phyloP scores from a whole-genome alignment of 2,329 filamentous ascomycete genomes.

The Zymoseptoria passerinii region DNA sequence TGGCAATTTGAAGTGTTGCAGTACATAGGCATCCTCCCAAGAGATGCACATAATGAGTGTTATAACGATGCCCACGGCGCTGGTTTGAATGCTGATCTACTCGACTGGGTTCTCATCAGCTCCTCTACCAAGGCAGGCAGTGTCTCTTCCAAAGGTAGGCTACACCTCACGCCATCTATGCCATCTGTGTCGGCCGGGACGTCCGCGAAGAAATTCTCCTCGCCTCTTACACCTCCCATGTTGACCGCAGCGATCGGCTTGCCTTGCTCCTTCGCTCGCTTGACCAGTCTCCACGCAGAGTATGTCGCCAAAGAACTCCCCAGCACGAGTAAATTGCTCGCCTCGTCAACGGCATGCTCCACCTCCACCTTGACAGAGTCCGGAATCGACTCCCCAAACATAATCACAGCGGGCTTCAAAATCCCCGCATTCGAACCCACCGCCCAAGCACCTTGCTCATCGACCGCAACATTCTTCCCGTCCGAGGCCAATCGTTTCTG shows the following conservation, averaged over 20 bases:
- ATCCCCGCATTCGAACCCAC: conserved; percentile 54
- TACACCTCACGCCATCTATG: conserved; percentile 32
- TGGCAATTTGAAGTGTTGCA: conserved; percentile 4
- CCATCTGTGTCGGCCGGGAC: conserved; percentile 40
- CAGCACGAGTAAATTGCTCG: conserved; percentile 66
- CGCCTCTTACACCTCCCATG: conserved; percentile 72
- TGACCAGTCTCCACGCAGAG: conserved; percentile 84
- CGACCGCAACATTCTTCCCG: conserved; percentile 58
- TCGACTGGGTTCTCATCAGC: conserved; percentile 7
- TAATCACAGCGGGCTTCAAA: conserved; percentile 84
- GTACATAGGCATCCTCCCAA: not conserved
- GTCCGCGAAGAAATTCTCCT: conserved; percentile 60
- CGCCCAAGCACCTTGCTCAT: conserved; percentile 72
- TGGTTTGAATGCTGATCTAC: conserved; percentile 7
- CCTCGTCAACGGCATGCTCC: conserved; percentile 69
- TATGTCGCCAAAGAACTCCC: conserved; percentile 92
- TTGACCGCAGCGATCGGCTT: conserved; percentile 87
- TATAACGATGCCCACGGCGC: conserved; percentile 13
- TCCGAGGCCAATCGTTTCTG: conserved; percentile 41
- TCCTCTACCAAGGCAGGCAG: conserved; percentile 29
- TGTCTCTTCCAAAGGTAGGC: conserved; percentile 34
- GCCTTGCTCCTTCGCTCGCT: conserved; percentile 68
- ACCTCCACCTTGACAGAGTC: conserved; percentile 62
- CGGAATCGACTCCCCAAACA: conserved; percentile 89
- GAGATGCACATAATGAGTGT: not conserved